Percentiles rank a stretch among this genome's conserved stretches.
phyloP scores from a whole-genome alignment of 306 rosid species.

The Cucumis melo region DNA sequence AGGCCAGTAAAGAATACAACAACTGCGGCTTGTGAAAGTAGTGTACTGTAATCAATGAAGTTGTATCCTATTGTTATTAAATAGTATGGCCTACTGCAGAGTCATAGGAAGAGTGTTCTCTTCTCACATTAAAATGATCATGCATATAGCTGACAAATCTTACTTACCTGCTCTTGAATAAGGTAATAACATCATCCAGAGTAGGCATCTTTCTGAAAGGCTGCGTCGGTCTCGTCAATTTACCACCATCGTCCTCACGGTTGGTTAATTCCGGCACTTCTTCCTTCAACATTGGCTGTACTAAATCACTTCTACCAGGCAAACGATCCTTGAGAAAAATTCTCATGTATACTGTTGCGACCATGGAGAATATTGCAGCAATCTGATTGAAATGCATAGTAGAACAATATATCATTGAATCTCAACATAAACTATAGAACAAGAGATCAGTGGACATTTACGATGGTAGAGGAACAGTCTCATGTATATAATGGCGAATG shows the following conservation, averaged over 20 bases:
- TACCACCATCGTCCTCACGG: conserved; percentile 2
- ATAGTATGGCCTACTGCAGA: background rate
- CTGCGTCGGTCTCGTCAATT: conserved; percentile 6
- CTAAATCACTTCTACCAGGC: conserved; percentile 15
- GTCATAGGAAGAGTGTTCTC: background rate
- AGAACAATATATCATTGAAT: background rate
- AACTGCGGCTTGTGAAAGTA: conserved; percentile 57
- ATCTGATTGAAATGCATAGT: conserved; percentile 21
- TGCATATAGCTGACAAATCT: background rate
- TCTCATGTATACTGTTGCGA: conserved; percentile 62
- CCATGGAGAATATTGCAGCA: conserved; percentile 47
- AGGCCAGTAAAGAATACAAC: conserved; percentile 64
- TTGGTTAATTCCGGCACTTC: background rate
- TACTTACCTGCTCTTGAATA: conserved; percentile 50
- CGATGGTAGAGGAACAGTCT: conserved; percentile 61
- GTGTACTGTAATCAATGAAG: conserved; percentile 35
- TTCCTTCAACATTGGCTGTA: conserved; percentile 49
- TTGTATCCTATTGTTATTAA: background rate
- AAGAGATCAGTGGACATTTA: background rate
- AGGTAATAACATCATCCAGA: conserved; percentile 19
- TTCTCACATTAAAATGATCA: background rate
- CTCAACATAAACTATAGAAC: background rate
- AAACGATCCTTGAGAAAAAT: conserved; percentile 60
- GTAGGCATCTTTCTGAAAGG: conserved; percentile 46
- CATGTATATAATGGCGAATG: conserved; percentile 47